These are phyloP conservation scores for Glebionis coronaria DNA, from an alignment of 129 eudicot genomes.

Conservation along the genomic window DNA sequence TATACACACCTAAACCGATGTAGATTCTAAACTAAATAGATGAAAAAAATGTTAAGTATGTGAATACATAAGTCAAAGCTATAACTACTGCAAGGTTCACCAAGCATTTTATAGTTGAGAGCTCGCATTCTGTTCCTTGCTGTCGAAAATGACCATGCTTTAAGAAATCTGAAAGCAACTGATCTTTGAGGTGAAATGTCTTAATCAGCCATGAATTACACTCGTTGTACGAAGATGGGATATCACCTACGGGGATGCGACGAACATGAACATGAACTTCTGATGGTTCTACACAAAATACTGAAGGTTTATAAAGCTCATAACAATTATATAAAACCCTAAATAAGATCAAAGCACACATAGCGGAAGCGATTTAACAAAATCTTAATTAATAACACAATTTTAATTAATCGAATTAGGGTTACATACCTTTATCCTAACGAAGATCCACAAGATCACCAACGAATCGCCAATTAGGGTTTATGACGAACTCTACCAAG, in stretches of 20 bases:
- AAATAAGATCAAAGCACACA: no score
- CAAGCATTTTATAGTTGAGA: slow-evolving; percentile 52
- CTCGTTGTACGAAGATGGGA: slow-evolving; percentile 55
- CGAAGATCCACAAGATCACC: no score
- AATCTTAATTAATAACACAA: no score
- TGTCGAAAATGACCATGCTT: slow-evolving; percentile 55
- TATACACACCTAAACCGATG: slow-evolving; percentile 43
- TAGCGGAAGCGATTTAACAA: no score
- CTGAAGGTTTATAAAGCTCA: no score
- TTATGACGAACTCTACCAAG: no score
- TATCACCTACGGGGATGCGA: slow-evolving; percentile 52
- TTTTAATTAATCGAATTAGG: no score
- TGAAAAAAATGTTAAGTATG: slow-evolving; percentile 48
- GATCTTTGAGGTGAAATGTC: slow-evolving; percentile 53
- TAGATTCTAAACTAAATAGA: slow-evolving; percentile 69
- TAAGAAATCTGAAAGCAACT: slow-evolving; percentile 62
- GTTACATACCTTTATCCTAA: no score
- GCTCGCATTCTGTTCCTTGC: slow-evolving; percentile 57
- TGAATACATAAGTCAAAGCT: slow-evolving; percentile 46
- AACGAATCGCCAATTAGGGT: no score
- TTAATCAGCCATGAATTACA: slow-evolving; percentile 52
- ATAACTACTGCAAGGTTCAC: slow-evolving; percentile 46
- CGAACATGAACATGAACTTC: slow-evolving; percentile 81
- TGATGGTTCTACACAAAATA: slow-evolving; percentile 74
- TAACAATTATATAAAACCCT: no score